Percentiles rank a stretch among this genome's conserved stretches.
Evolutionary conservation across 108 stramenopile genomes (phyloP).

Genomic region (Nannochloropsis oceanica): DNA sequence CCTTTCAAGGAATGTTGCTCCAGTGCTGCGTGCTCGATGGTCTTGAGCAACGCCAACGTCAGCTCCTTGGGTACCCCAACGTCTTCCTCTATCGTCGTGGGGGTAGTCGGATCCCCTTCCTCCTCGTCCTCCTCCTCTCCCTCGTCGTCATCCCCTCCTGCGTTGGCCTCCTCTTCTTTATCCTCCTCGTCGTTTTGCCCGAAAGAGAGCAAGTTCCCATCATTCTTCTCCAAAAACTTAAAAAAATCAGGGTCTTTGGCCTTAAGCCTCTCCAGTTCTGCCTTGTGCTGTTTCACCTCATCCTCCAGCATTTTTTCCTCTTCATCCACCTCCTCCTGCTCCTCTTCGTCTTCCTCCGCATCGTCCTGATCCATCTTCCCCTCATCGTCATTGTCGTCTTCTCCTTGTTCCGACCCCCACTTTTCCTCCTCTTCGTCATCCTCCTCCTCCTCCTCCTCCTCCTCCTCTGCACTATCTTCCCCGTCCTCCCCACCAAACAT

Average conservation of each 20-base stretch:
- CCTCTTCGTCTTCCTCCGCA: neutral
- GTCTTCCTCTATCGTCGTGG: neutral
- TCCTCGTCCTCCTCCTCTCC: neutral
- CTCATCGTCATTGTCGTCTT: neutral
- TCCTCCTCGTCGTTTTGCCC: conserved; percentile 27
- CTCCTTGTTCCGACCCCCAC: neutral
- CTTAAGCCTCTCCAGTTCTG: conserved; percentile 24
- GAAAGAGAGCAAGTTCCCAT: conserved; percentile 19
- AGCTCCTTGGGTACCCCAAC: neutral
- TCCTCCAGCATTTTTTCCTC: neutral
- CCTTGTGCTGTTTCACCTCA: conserved; percentile 4
- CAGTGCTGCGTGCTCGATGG: conserved; percentile 2
- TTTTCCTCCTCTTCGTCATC: neutral
- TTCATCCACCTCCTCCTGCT: neutral
- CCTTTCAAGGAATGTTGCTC: neutral
- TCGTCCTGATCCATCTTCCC: neutral
- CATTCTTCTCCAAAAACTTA: conserved; percentile 26
- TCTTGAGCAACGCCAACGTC: neutral
- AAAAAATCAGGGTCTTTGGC: conserved; percentile 36
- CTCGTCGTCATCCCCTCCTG: neutral
- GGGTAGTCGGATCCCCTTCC: neutral
- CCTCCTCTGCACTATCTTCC: neutral
- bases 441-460: neutral
- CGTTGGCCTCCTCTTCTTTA: conserved; percentile 12
- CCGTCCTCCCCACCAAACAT: neutral